phyloP scores from a whole-genome alignment of 2,329 filamentous ascomycete species.

The Arthrobotrys entomopaga region DNA sequence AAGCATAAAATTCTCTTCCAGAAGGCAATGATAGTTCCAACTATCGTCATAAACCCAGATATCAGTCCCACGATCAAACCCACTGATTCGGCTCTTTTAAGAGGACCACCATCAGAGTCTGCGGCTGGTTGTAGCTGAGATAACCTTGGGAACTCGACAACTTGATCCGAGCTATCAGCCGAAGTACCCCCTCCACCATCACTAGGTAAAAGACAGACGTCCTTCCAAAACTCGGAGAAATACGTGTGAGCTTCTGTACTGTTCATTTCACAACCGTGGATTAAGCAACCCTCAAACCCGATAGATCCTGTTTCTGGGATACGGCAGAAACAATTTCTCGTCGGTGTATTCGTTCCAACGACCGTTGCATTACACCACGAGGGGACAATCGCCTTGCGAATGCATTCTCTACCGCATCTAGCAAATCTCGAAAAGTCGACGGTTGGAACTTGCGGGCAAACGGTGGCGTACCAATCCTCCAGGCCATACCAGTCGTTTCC shows the following conservation, averaged over 20 bases:
- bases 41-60: no score
- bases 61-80: no score
- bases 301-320: background rate
- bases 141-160: constrained; percentile 55
- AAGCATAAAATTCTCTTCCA: no score
- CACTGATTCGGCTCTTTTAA: no score
- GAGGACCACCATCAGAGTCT: no score
- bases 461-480: constrained; percentile 16
- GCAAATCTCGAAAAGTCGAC: constrained; percentile 22
- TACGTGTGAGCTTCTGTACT: background rate
- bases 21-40: no score
- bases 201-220: constrained; percentile 9
- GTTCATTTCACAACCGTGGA: constrained; percentile 2
- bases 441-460: constrained; percentile 6
- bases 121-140: constrained; percentile 24
- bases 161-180: background rate
- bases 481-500: constrained; percentile 13
- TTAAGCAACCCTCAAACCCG: background rate
- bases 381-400: constrained; percentile 1
- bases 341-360: constrained; percentile 4
- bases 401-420: constrained; percentile 13
- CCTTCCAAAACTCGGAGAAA: constrained; percentile 14
- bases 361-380: constrained; percentile 17
- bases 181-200: no score
- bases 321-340: constrained; percentile 23